Conservation (phyloP, 768 basidiomycete genomes). For the Antrodiella citrinella region DNA sequence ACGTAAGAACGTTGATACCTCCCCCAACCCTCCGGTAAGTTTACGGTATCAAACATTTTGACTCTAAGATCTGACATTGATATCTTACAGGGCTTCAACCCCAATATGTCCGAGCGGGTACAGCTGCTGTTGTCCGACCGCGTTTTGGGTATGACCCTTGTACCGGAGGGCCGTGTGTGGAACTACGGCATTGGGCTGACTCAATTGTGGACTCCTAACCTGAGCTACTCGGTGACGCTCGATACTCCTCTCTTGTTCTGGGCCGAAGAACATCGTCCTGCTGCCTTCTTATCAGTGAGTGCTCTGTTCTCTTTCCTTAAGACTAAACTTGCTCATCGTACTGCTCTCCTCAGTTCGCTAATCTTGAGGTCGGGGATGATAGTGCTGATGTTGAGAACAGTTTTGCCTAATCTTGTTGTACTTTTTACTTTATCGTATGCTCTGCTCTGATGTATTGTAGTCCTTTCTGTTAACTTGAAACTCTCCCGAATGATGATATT, state of each 20-base stretch:
- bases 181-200: slow-evolving; percentile 94
- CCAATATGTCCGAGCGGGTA: slow-evolving; percentile 97
- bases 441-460: slow-evolving; percentile 8
- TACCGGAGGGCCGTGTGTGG: slow-evolving; percentile 93
- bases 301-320: background rate
- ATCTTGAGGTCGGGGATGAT: slow-evolving; percentile 83
- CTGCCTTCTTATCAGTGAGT: slow-evolving; percentile 86
- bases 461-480: slow-evolving; percentile 9
- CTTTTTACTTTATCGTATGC: slow-evolving; percentile 7
- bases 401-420: slow-evolving; percentile 51
- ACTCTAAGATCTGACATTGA: slow-evolving; percentile 5
- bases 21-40: slow-evolving; percentile 66
- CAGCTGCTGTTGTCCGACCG: slow-evolving; percentile 91
- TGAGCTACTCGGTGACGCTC: slow-evolving; percentile 76
- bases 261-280: slow-evolving; percentile 92
- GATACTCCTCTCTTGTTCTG: slow-evolving; percentile 95
- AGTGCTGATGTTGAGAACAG: slow-evolving; percentile 94
- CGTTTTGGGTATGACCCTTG: slow-evolving; percentile 91
- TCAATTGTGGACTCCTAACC: slow-evolving; percentile 78
- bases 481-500: slow-evolving; percentile 7
- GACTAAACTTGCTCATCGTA: slow-evolving; percentile 2
- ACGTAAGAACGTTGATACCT: slow-evolving; percentile 83
- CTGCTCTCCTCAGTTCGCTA: slow-evolving; percentile 60
- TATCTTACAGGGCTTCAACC: slow-evolving; percentile 72
- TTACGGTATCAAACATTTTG: slow-evolving; percentile 4